These are phyloP conservation scores for Thraustotheca clavata DNA, from an alignment of 352 stramenopile species.

Conservation along the genomic window DNA sequence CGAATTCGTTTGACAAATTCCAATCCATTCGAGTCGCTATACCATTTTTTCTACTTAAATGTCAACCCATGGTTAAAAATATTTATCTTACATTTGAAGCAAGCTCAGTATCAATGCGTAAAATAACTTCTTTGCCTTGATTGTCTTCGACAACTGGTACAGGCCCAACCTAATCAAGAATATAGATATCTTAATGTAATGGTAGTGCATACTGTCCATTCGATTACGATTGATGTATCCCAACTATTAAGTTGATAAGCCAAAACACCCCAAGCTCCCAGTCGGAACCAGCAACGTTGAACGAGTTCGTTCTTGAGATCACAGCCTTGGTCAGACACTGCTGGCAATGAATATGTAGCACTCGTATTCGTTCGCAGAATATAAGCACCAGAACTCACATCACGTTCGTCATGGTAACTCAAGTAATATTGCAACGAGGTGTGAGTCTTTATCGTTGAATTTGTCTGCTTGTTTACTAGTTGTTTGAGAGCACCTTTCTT, in stretches of 20 bases:
- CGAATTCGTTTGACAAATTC: slow-evolving; percentile 89
- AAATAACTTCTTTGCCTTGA: slow-evolving; percentile 94
- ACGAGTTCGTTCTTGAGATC: slow-evolving; percentile 41
- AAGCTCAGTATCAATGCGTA: slow-evolving; percentile 62
- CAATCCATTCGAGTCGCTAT: slow-evolving; percentile 94
- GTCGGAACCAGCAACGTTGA: slow-evolving; percentile 52
- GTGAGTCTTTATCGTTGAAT: slow-evolving; percentile 44
- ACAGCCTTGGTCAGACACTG: slow-evolving; percentile 14
- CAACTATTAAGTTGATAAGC: slow-evolving; percentile 83
- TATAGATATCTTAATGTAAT: neutral
- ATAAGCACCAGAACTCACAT: slow-evolving; percentile 93
- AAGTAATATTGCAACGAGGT: slow-evolving; percentile 59
- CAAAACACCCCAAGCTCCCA: slow-evolving; percentile 86
- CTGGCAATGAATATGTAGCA: slow-evolving; percentile 37
- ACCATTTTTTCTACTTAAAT: slow-evolving; percentile 36
- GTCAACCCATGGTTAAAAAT: neutral
- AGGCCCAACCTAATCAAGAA: slow-evolving; percentile 37
- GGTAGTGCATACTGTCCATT: slow-evolving; percentile 80
- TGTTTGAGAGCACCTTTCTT: slow-evolving; percentile 45
- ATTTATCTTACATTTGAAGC: neutral
- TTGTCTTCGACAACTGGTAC: slow-evolving; percentile 70
- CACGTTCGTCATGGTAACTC: neutral
- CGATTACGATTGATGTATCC: slow-evolving; percentile 88
- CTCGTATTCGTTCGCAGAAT: slow-evolving; percentile 90
- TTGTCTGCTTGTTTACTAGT: slow-evolving; percentile 63